These are phyloP conservation scores for Solanum paucissectum DNA, from an alignment of 257 asterid genomes.

Conservation along the genomic window DNA sequence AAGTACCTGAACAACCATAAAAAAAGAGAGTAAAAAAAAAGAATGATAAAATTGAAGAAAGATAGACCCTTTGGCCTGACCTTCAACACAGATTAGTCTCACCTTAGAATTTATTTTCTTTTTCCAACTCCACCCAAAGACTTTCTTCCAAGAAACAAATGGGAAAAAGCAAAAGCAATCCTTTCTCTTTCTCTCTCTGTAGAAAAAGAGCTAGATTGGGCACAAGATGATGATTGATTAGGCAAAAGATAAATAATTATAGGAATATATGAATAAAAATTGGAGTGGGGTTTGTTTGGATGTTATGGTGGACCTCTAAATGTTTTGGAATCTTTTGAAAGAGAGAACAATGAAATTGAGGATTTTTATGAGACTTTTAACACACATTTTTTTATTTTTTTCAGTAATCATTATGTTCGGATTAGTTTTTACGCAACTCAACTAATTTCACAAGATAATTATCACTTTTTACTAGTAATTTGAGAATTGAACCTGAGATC, in stretches of 20 bases:
- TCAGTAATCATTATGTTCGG: too few relatives aligned
- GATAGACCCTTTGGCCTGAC: slow-evolving; percentile 10
- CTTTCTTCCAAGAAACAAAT: slow-evolving; percentile 6
- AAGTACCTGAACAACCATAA: background rate
- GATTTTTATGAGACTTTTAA: background rate
- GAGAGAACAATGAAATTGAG: background rate
- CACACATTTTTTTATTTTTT: background rate
- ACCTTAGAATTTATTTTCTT: slow-evolving; percentile 1
- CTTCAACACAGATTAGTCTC: slow-evolving; percentile 6
- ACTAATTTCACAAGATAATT: background rate
- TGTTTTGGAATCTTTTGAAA: slow-evolving; percentile 15
- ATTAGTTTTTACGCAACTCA: accelerated
- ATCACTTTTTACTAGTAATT: background rate
- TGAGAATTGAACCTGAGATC: background rate
- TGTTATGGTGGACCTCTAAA: slow-evolving; percentile 12
- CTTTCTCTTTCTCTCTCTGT: background rate
- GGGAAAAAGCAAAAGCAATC: slow-evolving; percentile 7
- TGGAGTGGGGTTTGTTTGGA: slow-evolving; percentile 9
- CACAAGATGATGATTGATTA: slow-evolving; percentile 2
- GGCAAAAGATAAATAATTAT: background rate
- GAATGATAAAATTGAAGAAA: slow-evolving; percentile 1
- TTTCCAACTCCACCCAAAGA: background rate
- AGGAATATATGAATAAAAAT: slow-evolving; percentile 1
- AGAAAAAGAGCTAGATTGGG: background rate
- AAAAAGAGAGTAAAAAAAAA: background rate